A percentile compares a stretch with the other conserved stretches of the same genome.
phyloP scores from a whole-genome alignment of 257 asterid species.

The Capsicum chinense region DNA sequence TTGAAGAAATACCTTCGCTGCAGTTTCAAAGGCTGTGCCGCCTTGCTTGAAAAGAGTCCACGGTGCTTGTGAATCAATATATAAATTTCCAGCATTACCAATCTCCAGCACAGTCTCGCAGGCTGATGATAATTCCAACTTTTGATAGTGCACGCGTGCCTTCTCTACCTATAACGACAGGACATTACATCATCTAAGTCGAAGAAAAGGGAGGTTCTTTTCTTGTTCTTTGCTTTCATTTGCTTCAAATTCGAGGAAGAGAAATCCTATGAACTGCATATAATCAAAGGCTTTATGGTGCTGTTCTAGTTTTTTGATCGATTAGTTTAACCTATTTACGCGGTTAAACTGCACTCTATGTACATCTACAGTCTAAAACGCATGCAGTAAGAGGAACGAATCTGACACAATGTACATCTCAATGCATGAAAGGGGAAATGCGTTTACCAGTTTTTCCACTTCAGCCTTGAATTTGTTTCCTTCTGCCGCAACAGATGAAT shows the following conservation, averaged over 20 bases:
- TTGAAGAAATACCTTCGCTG: slow-evolving; percentile 66
- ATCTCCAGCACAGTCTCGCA: slow-evolving; percentile 89
- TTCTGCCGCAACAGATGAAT: slow-evolving; percentile 82
- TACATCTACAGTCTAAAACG: not conserved
- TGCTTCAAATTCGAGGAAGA: not conserved
- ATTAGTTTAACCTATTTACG: not conserved
- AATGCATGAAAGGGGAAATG: not conserved
- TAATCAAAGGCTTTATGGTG: not conserved
- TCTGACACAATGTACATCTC: not conserved
- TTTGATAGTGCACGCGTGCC: slow-evolving; percentile 71
- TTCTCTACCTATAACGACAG: slow-evolving; percentile 44
- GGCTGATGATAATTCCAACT: slow-evolving; percentile 80
- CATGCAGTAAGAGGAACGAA: not conserved
- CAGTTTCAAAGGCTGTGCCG: slow-evolving; percentile 72
- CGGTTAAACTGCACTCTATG: not conserved
- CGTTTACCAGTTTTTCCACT: slow-evolving; percentile 78
- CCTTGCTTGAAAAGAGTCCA: slow-evolving; percentile 97
- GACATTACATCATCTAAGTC: not conserved
- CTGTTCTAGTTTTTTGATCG: not conserved
- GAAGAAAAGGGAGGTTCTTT: not conserved
- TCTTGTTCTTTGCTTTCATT: slow-evolving; percentile 2
- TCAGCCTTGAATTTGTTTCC: slow-evolving; percentile 68
- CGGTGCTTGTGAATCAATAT: slow-evolving; percentile 78
- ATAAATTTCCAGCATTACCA: slow-evolving; percentile 80
- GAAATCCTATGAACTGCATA: not conserved